Base-by-base conservation (phyloP, 2,329 filamentous ascomycete species). In the Plenodomus lindquistii region DNA sequence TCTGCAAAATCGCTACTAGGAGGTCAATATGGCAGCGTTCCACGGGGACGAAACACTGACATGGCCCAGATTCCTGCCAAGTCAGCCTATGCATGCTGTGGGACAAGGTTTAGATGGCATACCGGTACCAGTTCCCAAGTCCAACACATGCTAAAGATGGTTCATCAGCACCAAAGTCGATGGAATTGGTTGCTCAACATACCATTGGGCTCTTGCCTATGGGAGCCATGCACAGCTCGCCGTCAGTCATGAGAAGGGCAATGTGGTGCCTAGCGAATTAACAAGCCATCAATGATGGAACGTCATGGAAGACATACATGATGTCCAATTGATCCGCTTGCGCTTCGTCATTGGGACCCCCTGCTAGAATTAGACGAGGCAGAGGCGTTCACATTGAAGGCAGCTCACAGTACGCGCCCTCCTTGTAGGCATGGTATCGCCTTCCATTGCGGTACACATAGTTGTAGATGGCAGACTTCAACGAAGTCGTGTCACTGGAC, bases 81-180 rank as follows among this genome's bases (percentile, higher is more conserved):
- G 52, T 58, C 37, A 58, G 55, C 45, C 36, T 42, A n/a, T 34
- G 40, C 22, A 24, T 24, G 27, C 16, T 13, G 19, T 42, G 29
- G 38, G 17, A 35, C 40, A 22, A 17, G 29, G 22, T 22, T 31
- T 29, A 37, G 18, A 21, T 34, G 43, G 35, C 48, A 36, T 60
- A 54, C 61, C 62, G 2, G 61, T 77, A 13, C 75, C 75, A 10
- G 73, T 75, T 5, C 73, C 74, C 8, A 76, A 51, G 44, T 77
- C 74, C 22, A 77, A 55, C 13, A 76, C 68, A 16, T 65, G 64
- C 59, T 63, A 20, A 54, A 51, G 1, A n/a, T 29, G 15, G 21
- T 17, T 2, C 8, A 21, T 47, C 35, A 52, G 21, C 29, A 34
- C 11, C 2, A 20, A 1, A 22, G 16, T 16, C 36, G 17, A 27